These are phyloP conservation scores for Teunomyces barrocoloradensis DNA, from an alignment of 805 yeast genomes.

Conservation along the genomic window DNA sequence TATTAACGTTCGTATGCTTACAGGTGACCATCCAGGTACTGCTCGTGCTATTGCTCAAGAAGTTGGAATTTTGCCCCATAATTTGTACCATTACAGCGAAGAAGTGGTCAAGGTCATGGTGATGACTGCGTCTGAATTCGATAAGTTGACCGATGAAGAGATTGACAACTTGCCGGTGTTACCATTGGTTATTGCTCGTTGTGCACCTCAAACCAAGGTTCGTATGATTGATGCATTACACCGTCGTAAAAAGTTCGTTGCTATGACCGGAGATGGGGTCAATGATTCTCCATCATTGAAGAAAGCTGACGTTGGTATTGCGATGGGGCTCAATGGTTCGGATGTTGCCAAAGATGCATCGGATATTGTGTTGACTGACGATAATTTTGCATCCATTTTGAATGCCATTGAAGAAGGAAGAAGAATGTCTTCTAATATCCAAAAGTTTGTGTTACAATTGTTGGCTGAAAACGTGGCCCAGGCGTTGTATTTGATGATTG, in stretches of 20 bases:
- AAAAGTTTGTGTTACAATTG: constrained; percentile 72
- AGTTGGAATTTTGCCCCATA: constrained; percentile 65
- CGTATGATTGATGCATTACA: constrained; percentile 42
- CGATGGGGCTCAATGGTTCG: constrained; percentile 76
- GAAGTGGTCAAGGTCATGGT: constrained; percentile 52
- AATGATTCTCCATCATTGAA: constrained; percentile 78
- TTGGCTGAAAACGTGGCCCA: constrained; percentile 67
- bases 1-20: constrained; percentile 75
- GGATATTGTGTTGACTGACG: constrained; percentile 68
- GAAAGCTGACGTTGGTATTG: constrained; percentile 77
- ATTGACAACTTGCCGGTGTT: constrained; percentile 35
- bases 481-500: constrained; percentile 65
- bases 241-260: constrained; percentile 34
- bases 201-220: constrained; percentile 43
- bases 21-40: constrained; percentile 80
- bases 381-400: constrained; percentile 75
- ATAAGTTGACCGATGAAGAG: constrained; percentile 28
- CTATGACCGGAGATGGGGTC: constrained; percentile 64
- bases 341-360: constrained; percentile 86
- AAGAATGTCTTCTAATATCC: constrained; percentile 74
- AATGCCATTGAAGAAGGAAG: constrained; percentile 81
- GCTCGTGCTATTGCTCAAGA: constrained; percentile 79
- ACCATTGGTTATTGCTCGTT: constrained; percentile 40
- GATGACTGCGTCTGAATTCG: constrained; percentile 39
- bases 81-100: constrained; percentile 53